Evolutionary conservation across 768 basidiomycete genomes (phyloP).

Genomic region (Gloeopeniophorella convolvens): DNA sequence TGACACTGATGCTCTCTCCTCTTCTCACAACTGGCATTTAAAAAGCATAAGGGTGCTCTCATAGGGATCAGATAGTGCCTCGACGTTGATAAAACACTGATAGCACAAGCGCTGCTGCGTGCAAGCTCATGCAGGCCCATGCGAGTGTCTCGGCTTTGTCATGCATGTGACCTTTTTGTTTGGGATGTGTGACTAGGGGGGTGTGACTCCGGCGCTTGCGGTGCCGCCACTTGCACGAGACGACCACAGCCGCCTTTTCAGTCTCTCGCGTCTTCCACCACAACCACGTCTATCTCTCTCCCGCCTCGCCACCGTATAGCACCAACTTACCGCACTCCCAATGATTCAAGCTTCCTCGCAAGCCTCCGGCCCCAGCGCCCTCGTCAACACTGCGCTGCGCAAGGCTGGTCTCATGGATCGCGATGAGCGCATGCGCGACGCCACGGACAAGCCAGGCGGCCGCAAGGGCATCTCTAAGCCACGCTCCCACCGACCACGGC

Average conservation of each 20-base stretch:
- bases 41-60: too few relatives aligned
- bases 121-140: too few relatives aligned
- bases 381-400: conserved; percentile 58
- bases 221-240: background rate
- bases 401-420: conserved; percentile 71
- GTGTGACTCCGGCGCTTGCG: conserved; percentile 6
- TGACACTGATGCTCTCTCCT: background rate
- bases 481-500: conserved; percentile 52
- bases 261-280: background rate
- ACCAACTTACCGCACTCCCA: background rate
- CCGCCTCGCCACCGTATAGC: conserved; percentile 4
- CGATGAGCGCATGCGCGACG: conserved; percentile 70
- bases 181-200: conserved; percentile 7
- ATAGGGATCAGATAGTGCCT: too few relatives aligned
- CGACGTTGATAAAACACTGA: too few relatives aligned
- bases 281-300: conserved; percentile 7
- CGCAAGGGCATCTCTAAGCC: conserved; percentile 62
- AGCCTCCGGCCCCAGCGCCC: conserved; percentile 47
- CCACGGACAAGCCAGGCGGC: conserved; percentile 61
- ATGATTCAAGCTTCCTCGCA: conserved; percentile 62
- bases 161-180: background rate
- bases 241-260: background rate
- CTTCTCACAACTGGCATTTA: too few relatives aligned
- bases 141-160: conserved; percentile 7
- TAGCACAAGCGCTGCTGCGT: too few relatives aligned